Percentiles rank a stretch among this genome's conserved stretches.
phyloP scores from a whole-genome alignment of 1,139 yeast species.

The Kodamaea sp. region DNA sequence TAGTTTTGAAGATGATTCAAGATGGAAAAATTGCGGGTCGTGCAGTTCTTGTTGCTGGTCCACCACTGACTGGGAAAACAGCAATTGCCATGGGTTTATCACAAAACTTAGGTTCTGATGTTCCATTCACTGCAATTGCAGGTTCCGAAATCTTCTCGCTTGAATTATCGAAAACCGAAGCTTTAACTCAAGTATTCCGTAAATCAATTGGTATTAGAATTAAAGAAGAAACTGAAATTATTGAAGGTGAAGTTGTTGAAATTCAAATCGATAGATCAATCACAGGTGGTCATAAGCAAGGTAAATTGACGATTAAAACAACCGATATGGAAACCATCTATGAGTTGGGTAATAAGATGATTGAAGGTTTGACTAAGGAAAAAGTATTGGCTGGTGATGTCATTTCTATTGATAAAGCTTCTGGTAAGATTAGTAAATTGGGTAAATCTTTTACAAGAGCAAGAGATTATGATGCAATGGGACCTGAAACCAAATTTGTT shows the following conservation, averaged over 20 bases:
- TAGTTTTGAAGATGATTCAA: conserved; percentile 86
- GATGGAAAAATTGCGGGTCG: conserved; percentile 95
- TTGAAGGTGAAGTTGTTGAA: conserved; percentile 98
- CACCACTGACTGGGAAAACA: conserved; percentile 98
- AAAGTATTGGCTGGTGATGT: conserved; percentile 98
- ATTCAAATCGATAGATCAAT: conserved; percentile 95
- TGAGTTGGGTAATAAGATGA: conserved; percentile 96
- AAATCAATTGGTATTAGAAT: conserved; percentile 93
- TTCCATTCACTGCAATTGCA: conserved; percentile 93
- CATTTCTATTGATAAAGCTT: conserved; percentile 90
- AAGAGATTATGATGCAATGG: conserved; percentile 98
- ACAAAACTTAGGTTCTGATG: conserved; percentile 83
- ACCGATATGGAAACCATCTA: conserved; percentile 99
- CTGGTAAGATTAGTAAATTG: conserved; percentile 88
- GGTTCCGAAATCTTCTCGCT: conserved; percentile 91
- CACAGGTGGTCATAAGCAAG: conserved; percentile 98
- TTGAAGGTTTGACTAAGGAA: conserved; percentile 91
- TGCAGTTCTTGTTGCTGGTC: conserved; percentile 94
- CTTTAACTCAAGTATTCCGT: conserved; percentile 92
- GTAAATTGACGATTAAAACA: conserved; percentile 93
- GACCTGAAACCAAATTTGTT: conserved; percentile 95
- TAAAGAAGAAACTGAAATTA: conserved; percentile 94
- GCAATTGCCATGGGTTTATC: conserved; percentile 98
- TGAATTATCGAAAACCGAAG: conserved; percentile 92
- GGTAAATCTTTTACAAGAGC: conserved; percentile 96